Evolutionary conservation across 805 yeast genomes (phyloP).

Genomic region (Candida arabinofermentans): DNA sequence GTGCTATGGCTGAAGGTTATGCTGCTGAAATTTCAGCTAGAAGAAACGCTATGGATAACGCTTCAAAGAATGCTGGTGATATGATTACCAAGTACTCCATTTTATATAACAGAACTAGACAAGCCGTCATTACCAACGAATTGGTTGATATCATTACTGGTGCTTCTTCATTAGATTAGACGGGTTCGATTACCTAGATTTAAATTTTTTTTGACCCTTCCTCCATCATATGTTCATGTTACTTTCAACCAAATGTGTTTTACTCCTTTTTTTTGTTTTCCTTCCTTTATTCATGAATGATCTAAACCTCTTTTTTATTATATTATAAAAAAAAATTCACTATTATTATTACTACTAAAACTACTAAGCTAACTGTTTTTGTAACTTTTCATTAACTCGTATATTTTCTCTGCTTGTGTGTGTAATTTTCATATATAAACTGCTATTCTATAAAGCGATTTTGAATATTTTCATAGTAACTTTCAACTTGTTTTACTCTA

Average conservation of each 20-base stretch:
- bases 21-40: conserved; percentile 97
- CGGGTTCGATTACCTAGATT: not conserved
- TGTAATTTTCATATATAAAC: no score
- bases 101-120: conserved; percentile 98
- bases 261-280: not conserved
- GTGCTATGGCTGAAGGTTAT: conserved; percentile 96
- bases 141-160: conserved; percentile 99
- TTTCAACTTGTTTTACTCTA: conserved; percentile 36
- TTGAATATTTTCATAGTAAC: conserved; percentile 29
- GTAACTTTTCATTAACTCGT: not conserved
- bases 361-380: not conserved
- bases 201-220: not conserved
- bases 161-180: conserved; percentile 94
- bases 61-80: conserved; percentile 99
- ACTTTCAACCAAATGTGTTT: not conserved
- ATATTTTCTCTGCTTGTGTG: not conserved
- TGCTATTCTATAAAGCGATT: not conserved
- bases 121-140: conserved; percentile 98
- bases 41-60: conserved; percentile 99
- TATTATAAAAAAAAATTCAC: no score
- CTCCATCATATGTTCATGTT: not conserved
- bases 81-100: conserved; percentile 96
- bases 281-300: not conserved
- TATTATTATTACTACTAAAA: not conserved
- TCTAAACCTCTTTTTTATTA: not conserved